phyloP scores from a whole-genome alignment of 305 asterid species.

The Rubia tinctorum region DNA sequence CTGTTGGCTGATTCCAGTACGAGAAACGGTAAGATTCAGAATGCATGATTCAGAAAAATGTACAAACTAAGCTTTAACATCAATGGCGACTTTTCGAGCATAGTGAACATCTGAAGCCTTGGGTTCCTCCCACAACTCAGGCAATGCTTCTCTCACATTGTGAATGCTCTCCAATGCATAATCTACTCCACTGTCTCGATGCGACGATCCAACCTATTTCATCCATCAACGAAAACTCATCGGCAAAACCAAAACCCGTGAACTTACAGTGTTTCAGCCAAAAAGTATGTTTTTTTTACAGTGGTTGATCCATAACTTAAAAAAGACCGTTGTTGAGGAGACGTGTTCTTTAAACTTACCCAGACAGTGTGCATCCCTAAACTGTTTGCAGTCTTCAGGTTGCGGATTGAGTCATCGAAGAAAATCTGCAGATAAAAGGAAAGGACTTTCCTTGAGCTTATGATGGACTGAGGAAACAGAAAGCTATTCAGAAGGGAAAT shows the following conservation, averaged over 20 bases:
- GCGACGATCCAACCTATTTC: constrained; percentile 68
- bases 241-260: background rate
- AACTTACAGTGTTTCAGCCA: background rate
- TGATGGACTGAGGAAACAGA: background rate
- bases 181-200: constrained; percentile 56
- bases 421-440: constrained; percentile 47
- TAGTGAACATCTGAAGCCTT: constrained; percentile 39
- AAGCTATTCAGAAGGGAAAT: background rate
- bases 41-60: background rate
- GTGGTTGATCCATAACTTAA: too few species aligned
- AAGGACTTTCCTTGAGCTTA: background rate
- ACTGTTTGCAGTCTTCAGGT: constrained; percentile 62
- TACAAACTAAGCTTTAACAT: constrained; percentile 52
- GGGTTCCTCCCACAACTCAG: constrained; percentile 77
- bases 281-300: too few species aligned
- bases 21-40: too few species aligned
- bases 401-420: constrained; percentile 90
- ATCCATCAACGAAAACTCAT: constrained; percentile 1
- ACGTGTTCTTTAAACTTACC: constrained; percentile 38
- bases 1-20: too few species aligned
- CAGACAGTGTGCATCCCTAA: constrained; percentile 69
- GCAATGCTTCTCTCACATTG: constrained; percentile 83
- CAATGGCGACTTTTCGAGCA: constrained; percentile 52
- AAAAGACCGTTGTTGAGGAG: too few species aligned
- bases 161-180: constrained; percentile 84